These are phyloP conservation scores for Curvularia sp. DNA, from an alignment of 2,329 filamentous ascomycete genomes.

Conservation along the genomic window DNA sequence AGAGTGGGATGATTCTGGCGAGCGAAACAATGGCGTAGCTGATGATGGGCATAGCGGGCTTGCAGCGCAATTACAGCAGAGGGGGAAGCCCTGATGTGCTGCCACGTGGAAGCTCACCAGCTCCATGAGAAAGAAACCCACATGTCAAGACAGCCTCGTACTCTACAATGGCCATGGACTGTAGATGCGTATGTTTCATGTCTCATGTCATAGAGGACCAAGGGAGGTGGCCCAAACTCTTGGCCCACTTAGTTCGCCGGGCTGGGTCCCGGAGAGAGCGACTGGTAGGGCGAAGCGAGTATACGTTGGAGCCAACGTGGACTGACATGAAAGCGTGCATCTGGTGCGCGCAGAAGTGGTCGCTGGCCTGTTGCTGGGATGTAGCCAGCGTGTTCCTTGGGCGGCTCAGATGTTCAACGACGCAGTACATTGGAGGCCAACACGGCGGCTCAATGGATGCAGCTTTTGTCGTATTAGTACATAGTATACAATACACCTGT, in stretches of 20 bases:
- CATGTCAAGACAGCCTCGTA: not conserved
- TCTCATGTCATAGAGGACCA: not conserved
- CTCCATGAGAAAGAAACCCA: not conserved
- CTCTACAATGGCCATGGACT: not conserved
- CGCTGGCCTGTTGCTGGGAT: not conserved
- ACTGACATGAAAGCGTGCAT: not conserved
- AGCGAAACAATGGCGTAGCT: not conserved
- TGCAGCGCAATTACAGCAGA: not conserved
- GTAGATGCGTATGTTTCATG: not conserved
- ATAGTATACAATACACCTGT: no score
- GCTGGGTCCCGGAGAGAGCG: not conserved
- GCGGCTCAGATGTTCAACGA: not conserved
- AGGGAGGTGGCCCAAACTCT: not conserved
- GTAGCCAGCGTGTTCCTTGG: not conserved
- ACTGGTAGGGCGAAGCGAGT: not conserved
- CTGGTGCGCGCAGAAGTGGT: slow-evolving; percentile 6
- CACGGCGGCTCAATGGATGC: not conserved
- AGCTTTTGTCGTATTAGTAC: not conserved
- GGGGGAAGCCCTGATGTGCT: not conserved
- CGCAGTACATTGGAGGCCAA: not conserved
- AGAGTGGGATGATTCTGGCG: not conserved
- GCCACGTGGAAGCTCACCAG: not conserved
- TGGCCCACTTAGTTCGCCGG: not conserved
- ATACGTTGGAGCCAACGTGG: slow-evolving; percentile 1
- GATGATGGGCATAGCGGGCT: not conserved